These are phyloP conservation scores for Alternaria tenuissima DNA, from an alignment of 2,329 filamentous ascomycete species.

Conservation along the genomic window DNA sequence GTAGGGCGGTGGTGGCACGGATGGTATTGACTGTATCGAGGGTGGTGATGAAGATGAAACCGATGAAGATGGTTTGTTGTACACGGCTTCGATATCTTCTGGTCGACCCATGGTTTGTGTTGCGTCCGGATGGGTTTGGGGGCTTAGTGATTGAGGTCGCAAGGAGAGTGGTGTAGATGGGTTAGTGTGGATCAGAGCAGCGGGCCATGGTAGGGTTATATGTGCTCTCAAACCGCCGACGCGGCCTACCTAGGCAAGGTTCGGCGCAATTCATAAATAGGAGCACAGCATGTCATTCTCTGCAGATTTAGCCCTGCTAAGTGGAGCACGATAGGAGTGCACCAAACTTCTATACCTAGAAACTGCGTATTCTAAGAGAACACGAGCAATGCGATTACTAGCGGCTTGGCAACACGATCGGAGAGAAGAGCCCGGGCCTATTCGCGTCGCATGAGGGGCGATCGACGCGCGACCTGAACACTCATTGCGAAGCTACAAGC, in stretches of 20 bases:
- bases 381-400: background rate
- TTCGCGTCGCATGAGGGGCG: background rate
- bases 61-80: background rate
- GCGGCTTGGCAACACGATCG: background rate
- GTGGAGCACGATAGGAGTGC: background rate
- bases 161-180: background rate
- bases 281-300: background rate
- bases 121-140: background rate
- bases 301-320: background rate
- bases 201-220: background rate
- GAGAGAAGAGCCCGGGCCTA: background rate
- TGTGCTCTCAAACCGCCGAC: background rate
- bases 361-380: background rate
- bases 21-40: slow-evolving; percentile 12
- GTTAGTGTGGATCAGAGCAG: background rate
- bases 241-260: background rate
- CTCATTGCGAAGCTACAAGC: background rate
- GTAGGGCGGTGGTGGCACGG: slow-evolving; percentile 29
- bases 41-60: background rate
- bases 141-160: background rate
- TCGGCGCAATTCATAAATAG: background rate
- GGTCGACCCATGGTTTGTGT: background rate
- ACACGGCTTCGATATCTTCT: background rate
- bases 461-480: background rate
- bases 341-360: background rate